Evolutionary conservation across 2,329 filamentous ascomycete species (phyloP), one percentile per base, ranked within the genome.

Genomic region (Bipolaris oryzae): DNA sequence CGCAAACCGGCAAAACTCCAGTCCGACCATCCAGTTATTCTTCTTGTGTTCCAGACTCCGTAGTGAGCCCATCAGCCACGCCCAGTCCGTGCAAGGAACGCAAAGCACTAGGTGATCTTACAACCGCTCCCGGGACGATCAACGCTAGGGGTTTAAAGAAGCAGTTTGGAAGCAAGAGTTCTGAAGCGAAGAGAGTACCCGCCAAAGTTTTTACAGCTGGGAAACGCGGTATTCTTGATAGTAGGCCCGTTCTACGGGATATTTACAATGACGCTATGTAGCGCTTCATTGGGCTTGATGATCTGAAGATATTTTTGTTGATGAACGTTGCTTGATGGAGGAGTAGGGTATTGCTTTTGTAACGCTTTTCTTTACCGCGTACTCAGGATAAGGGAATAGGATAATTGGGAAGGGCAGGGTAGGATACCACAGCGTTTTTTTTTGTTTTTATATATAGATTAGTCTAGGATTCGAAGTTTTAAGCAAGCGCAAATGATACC

Each of bases 181-280:
- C 69, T 60, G 63, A 61, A 46, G 74, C 75, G 57, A 80, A 77
- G 43, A 82, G 76, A 61, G 77, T 79, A 47, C 86, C 87, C 1
- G 85, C 80, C 62, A 87, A 85, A 68, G 81, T 86, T 43, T 86
- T 87, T 0, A 83, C 84, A 49, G 85, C 83, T 62, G 81, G 78
- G 10, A 70, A 80, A 53, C 78, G 76, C 63, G 79, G 83, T 31
- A 77, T 94, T 56, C 75, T 92, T 63, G 87, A 85, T 56, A 86
- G 84, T 34, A 86, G 87, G 68, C 85, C 87, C 34, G 82, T 96
- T 53, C 81, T 93, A 70, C 85, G 85, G 71, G 89, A 94, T 80
- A 87, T 96, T 62, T 80, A 92, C 66, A 91, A 95, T 76, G 90
- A 56, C 5, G 66, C 69, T 25, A 53, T 68, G 7, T 60, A 46